Conservation (phyloP, 208 protist species). For the Borovskyia barvae region DNA sequence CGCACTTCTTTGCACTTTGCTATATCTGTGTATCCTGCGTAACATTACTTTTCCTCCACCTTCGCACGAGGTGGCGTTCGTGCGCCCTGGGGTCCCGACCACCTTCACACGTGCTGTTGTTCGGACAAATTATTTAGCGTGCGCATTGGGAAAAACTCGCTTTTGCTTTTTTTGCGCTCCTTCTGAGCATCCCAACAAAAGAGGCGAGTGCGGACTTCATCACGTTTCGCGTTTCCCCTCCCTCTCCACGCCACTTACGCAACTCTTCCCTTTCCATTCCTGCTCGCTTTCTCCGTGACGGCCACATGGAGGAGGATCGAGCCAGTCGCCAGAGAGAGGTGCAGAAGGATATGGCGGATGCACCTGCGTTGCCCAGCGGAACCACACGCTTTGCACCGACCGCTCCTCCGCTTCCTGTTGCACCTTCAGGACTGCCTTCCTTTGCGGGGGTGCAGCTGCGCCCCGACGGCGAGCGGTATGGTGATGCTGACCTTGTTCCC, state of each 20-base stretch:
- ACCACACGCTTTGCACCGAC: constrained; percentile 4
- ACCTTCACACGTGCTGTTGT: too few relatives aligned
- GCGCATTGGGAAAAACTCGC: background rate
- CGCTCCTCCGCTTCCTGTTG: background rate
- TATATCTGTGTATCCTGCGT: too few relatives aligned
- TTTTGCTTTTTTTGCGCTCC: background rate
- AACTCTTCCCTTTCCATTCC: background rate
- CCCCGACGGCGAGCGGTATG: constrained; percentile 63
- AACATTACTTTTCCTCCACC: too few relatives aligned
- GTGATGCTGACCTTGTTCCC: constrained; percentile 66
- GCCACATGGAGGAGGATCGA: constrained; percentile 9
- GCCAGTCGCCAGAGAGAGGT: background rate
- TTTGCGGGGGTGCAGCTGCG: constrained; percentile 48
- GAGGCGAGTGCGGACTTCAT: too few relatives aligned
- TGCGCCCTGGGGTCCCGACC: too few relatives aligned
- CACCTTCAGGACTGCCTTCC: constrained; percentile 1
- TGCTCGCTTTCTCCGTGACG: background rate
- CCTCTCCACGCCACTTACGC: too few relatives aligned
- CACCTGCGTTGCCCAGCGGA: background rate
- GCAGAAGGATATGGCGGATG: background rate
- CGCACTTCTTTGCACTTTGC: background rate
- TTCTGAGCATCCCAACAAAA: background rate
- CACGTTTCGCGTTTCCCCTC: too few relatives aligned
- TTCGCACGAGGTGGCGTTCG: too few relatives aligned
- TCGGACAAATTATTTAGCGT: too few relatives aligned